Evolutionary conservation across 495 filamentous ascomycete genomes (phyloP), one percentile per base, ranked within the genome.

Genomic region (Penicillium cinerascens): DNA sequence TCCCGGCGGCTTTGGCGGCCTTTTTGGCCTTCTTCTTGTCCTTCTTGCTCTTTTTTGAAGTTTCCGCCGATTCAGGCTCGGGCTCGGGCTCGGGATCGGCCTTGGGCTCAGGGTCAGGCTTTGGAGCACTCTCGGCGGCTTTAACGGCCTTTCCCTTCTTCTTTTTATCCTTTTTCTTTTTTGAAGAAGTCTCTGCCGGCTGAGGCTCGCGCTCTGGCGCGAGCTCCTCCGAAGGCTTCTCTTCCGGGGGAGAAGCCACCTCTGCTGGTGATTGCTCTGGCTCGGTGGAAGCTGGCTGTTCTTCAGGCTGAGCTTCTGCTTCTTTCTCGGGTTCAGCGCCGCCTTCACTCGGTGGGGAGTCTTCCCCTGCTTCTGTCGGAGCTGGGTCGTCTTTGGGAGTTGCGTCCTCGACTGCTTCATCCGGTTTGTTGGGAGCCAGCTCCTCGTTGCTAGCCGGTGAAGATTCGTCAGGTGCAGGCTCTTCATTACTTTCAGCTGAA

Each of bases 331-430:
- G 33, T 10, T 51, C 54, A 18, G 46, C 35, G 5, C 15, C 36
- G 10, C 3, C 39, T n/a, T 50, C 52, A 3, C 16, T 6, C 21
- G 53, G 40, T 27, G 8, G 20, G 7, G 49, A n/a, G 3, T 23
- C 46, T 42, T 60, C 47, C 10, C 48, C 44, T 9, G 36, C 15
- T n/a, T 58, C 55, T 37, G 58, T 44, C 42, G 50, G 38, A 11
- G 60, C 17, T 44, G 49, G 22, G 21, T 52, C 47, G n/a, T 63
- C 59, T 44, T 26, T 26, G 23, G 47, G 56, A 17, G 52, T 16
- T 35, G 42, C 38, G 2, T 15, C 41, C 20, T 44, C 42, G 38
- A 33, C 25, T 25, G 55, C 46, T 18, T 54, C 55, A 8, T 44
- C 53, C 2, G 59, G 18, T 7, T 53, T 38, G 1, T 57, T 37